Base-by-base conservation (phyloP, 495 filamentous ascomycete genomes). In the Tuber magnatum region DNA sequence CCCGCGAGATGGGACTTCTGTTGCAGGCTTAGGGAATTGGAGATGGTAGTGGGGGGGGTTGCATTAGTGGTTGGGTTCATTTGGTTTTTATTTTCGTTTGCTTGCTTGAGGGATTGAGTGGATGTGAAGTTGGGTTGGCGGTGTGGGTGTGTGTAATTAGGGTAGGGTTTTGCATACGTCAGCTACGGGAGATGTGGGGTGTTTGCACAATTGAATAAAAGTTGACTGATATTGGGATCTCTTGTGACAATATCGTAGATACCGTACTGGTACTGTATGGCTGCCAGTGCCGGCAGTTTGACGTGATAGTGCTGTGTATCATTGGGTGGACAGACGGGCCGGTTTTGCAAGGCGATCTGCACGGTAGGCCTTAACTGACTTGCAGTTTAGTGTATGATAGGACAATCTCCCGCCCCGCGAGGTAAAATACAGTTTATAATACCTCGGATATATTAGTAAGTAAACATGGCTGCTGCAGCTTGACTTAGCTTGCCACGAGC, bases 11-110 rank as follows among this genome's bases (percentile, higher is more conserved):
- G 56, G 56, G 56, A 6, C 32, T 32, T 65, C 18, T 28, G 28
- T 65, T 65, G 56, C 35, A 65, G 56, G 56, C 16, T 65, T 65
- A 65, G 56, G 56, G 56, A 65, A 61, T 5, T 32, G 51, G 51
- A 28, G n/a, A 32, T 65, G 56, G 56, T 32, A 65, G 28, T n/a
- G 56, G 56, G 56, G 28, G 32, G 56, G 6, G 18, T 65, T 65
- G 56, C 56, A 65, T 65, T 65, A 65, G 56, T 32, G 56, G 56
- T 65, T 65, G 56, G 56, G 56, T 65, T 65, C 56, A 35, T 65
- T 65, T 16, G 56, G 28, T 1, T 35, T 35, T 65, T 65, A 20
- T 35, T 32, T 18, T 35, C 35, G 3, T 65, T 35, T 65, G 56
- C 12, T 61, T 61, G 24, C 56, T 28, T n/a, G 22, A 51, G 51